A percentile compares a stretch with the other conserved stretches of the same genome.
Evolutionary conservation across 179 eudicot genomes (phyloP).

Genomic region (Beta lomatogona): DNA sequence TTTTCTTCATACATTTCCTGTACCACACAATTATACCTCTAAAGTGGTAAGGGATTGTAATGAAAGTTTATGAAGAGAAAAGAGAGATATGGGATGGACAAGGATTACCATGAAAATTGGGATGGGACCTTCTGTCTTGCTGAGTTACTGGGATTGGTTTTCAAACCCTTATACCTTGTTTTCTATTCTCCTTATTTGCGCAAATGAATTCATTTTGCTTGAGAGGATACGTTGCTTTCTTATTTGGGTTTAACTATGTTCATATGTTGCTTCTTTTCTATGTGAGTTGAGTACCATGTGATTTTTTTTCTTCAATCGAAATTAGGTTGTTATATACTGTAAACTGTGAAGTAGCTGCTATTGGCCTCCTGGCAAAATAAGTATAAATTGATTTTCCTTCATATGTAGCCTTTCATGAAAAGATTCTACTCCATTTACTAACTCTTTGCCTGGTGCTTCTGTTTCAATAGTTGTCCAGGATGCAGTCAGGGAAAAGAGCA

Average conservation of each 20-base stretch:
- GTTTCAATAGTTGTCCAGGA: conserved; percentile 52
- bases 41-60: no score
- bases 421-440: conserved; percentile 2
- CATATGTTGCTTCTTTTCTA: neutral
- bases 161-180: neutral
- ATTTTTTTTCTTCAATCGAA: neutral
- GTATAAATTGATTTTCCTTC: neutral
- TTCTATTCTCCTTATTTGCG: neutral
- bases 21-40: no score
- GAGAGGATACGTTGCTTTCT: neutral
- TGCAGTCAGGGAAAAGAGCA: conserved; percentile 59
- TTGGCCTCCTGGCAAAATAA: neutral
- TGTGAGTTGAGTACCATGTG: neutral
- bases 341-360: neutral
- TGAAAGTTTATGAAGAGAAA: no score
- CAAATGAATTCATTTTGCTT: neutral
- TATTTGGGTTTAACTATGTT: neutral
- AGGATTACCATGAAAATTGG: no score
- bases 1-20: no score
- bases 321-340: neutral
- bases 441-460: conserved; percentile 10
- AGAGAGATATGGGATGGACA: no score
- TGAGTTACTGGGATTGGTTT: neutral
- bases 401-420: neutral
- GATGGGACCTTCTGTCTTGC: neutral